Evolutionary conservation across 2,329 filamentous ascomycete genomes (phyloP).

Genomic region (Fusarium graminum): DNA sequence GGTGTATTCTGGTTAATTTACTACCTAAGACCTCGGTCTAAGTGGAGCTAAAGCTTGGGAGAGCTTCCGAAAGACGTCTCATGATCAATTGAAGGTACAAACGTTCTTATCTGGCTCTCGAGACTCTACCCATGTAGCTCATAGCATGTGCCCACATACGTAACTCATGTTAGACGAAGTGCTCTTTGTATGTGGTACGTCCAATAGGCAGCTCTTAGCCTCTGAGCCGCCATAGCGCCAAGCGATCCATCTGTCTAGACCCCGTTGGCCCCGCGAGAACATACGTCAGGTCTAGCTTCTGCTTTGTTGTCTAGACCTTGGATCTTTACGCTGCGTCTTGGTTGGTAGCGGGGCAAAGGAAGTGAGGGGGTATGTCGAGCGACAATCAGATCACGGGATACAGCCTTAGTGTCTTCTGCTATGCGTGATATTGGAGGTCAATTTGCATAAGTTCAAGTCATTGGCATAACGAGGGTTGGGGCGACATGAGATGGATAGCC

Average conservation of each 20-base stretch:
- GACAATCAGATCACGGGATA: slow-evolving; percentile 11
- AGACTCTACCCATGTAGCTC: slow-evolving; percentile 9
- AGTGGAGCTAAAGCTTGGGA: slow-evolving; percentile 29
- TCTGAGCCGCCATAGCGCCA: slow-evolving; percentile 45
- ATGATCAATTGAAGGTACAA: slow-evolving; percentile 12
- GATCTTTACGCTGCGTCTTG: slow-evolving; percentile 21
- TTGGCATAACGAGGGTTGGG: neutral
- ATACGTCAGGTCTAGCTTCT: slow-evolving; percentile 5
- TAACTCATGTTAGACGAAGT: slow-evolving; percentile 29
- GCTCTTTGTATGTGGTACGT: neutral
- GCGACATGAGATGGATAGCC: slow-evolving; percentile 15
- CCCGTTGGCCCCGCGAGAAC: slow-evolving; percentile 30
- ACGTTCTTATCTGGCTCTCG: slow-evolving; percentile 35
- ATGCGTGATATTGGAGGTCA: neutral
- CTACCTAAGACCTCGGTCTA: slow-evolving; percentile 26
- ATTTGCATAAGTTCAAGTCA: neutral
- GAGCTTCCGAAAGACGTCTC: slow-evolving; percentile 14
- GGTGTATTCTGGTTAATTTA: neutral
- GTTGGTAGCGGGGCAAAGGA: slow-evolving; percentile 44
- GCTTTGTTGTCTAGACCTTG: neutral
- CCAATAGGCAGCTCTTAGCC: slow-evolving; percentile 15
- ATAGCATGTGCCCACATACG: slow-evolving; percentile 20
- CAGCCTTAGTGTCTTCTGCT: neutral
- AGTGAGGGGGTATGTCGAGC: slow-evolving; percentile 23
- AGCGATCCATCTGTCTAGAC: slow-evolving; percentile 27